Percentiles rank a stretch among this genome's conserved stretches.
These are phyloP conservation scores for Eucalyptus tenuipes DNA, from an alignment of 345 rosid species.

Conservation along the genomic window DNA sequence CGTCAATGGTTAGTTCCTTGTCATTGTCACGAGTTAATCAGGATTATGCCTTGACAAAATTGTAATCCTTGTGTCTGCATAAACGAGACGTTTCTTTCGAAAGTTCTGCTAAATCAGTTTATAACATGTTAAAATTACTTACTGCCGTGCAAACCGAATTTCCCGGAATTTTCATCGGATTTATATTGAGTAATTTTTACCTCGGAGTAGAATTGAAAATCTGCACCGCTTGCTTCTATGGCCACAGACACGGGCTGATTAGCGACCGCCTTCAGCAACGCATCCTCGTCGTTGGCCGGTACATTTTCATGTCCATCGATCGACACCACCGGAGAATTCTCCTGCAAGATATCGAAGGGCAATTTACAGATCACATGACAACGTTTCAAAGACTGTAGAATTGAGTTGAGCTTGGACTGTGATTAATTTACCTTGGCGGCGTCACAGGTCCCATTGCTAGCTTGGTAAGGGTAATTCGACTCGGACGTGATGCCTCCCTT, in stretches of 20 bases:
- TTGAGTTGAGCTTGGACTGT: neutral
- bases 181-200: neutral
- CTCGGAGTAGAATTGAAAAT: constrained; percentile 40
- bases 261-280: constrained; percentile 20
- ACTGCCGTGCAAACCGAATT: neutral
- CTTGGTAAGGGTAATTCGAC: constrained; percentile 22
- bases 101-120: neutral
- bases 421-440: constrained; percentile 1
- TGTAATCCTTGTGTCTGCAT: neutral
- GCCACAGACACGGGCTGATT: constrained; percentile 33
- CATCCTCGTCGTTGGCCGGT: constrained; percentile 21
- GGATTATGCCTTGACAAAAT: neutral
- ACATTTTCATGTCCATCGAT: constrained; percentile 35
- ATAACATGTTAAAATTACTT: neutral
- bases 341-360: neutral
- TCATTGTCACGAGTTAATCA: neutral
- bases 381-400: neutral
- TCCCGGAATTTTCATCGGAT: neutral
- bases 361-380: neutral
- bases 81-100: neutral
- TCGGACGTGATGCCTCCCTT: constrained; percentile 26
- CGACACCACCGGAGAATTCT: constrained; percentile 11
- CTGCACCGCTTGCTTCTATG: constrained; percentile 32
- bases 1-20: neutral
- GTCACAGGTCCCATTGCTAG: constrained; percentile 16